Conservation (phyloP, 768 basidiomycete genomes). For the Suillus placidus region DNA sequence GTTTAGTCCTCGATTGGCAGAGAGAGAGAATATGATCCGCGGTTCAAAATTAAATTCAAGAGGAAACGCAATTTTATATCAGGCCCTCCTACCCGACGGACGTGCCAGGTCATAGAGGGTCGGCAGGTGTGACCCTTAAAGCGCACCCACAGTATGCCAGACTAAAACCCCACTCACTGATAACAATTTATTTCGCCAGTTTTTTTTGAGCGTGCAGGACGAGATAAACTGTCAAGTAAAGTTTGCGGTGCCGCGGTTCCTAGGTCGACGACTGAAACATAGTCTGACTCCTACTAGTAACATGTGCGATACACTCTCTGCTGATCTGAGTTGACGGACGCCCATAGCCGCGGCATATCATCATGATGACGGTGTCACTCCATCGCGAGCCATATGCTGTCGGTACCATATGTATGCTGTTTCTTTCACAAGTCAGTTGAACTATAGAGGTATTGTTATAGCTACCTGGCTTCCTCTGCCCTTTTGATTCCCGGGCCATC, state of each 20-base stretch:
- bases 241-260: not conserved
- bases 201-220: not conserved
- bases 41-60: not conserved
- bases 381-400: not conserved
- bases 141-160: not conserved
- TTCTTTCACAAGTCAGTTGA: not conserved
- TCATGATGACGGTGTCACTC: not conserved
- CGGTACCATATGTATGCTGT: not conserved
- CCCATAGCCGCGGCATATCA: not conserved
- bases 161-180: not conserved
- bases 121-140: not conserved
- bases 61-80: not conserved
- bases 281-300: not conserved
- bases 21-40: not conserved
- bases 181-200: too few relatives aligned
- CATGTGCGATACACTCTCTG: not conserved
- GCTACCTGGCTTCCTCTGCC: not conserved
- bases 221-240: not conserved
- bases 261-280: not conserved
- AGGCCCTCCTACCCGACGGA: not conserved
- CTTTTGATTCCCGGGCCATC: not conserved
- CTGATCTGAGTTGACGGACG: not conserved
- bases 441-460: not conserved
- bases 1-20: not conserved
- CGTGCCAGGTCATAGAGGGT: not conserved